Percentiles rank a stretch among this genome's conserved stretches.
phyloP scores from a whole-genome alignment of 441 rosid species.

The Raphanus hybrid region DNA sequence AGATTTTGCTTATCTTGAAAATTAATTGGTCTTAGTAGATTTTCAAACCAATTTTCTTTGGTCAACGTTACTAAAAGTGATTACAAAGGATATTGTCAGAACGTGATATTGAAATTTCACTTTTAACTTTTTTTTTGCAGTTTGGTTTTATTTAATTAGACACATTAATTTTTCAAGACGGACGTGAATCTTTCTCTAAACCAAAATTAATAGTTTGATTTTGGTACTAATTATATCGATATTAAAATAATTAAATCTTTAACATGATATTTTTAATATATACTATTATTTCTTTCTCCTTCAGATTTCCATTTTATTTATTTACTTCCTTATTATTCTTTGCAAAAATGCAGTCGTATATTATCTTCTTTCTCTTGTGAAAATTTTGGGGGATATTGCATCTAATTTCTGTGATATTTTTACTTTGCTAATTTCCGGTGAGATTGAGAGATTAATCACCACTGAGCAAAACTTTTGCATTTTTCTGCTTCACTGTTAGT shows the following conservation, averaged over 20 bases:
- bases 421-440: constrained; percentile 27
- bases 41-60: constrained; percentile 32
- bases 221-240: constrained; percentile 70
- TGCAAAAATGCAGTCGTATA: constrained; percentile 54
- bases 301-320: constrained; percentile 34
- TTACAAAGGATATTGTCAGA: constrained; percentile 71
- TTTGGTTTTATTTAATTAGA: constrained; percentile 41
- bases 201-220: constrained; percentile 83
- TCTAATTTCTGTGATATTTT: constrained; percentile 43
- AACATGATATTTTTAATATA: constrained; percentile 56
- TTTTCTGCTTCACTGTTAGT: constrained; percentile 43
- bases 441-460: constrained; percentile 30
- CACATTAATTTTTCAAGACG: constrained; percentile 66
- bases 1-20: constrained; percentile 20
- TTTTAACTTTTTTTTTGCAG: constrained; percentile 42
- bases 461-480: constrained; percentile 41
- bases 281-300: constrained; percentile 44
- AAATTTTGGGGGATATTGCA: constrained; percentile 40
- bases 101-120: constrained; percentile 54
- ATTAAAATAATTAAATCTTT: constrained; percentile 51
- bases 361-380: constrained; percentile 39
- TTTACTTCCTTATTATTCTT: constrained; percentile 48
- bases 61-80: constrained; percentile 44
- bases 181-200: constrained; percentile 94
- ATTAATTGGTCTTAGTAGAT: constrained; percentile 28